Base-by-base conservation (phyloP, 345 rosid species). In the Dimocarpus longan region DNA sequence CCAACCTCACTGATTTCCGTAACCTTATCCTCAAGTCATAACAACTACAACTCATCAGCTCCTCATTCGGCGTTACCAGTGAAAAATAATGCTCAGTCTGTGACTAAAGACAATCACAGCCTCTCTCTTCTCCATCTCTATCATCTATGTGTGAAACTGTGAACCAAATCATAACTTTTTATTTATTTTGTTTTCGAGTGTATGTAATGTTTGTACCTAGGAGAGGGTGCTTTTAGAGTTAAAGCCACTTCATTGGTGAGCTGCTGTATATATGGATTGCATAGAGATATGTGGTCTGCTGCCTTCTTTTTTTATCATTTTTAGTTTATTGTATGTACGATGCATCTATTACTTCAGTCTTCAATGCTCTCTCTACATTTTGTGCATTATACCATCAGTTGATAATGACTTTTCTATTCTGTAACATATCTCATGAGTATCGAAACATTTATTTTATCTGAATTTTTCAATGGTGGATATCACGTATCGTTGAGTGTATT, bases 21-120 rank as follows among this genome's bases (percentile, higher is more conserved):
- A 85, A 85, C 87, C 92, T 87, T 87, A 85, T 85, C 92, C 84
- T 52, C 81, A 37, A 74, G 68, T 8, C 79, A n/a, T 3, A 74
- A 32, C 37, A 32, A 3, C 82, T 65, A 37, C 76, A 57, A 10
- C 63, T 73, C 79, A 74, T 16, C 37, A 3, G 37, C 74, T 66
- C 74, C 68, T 73, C 68, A 56, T 66, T 75, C 50, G 65, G 40
- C 73, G 68, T 74, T 82, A 68, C 65, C 80, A 59, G 81, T 39
- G 82, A 3, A 48, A n/a, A 42, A 26, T 42, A 13, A n/a, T 11
- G 54, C 19, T 70, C 1, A 3, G 28, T 44, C 56, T 48, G 50
- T n/a, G 28, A 67, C 48, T 9, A 67, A 24, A 46, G 37, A 77
- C 71, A 68, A 26, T 19, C 56, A 13, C 56, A 12, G 18, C 15